Conservation (phyloP, 768 basidiomycete genomes). For the Mycena olivaceomarginata region DNA sequence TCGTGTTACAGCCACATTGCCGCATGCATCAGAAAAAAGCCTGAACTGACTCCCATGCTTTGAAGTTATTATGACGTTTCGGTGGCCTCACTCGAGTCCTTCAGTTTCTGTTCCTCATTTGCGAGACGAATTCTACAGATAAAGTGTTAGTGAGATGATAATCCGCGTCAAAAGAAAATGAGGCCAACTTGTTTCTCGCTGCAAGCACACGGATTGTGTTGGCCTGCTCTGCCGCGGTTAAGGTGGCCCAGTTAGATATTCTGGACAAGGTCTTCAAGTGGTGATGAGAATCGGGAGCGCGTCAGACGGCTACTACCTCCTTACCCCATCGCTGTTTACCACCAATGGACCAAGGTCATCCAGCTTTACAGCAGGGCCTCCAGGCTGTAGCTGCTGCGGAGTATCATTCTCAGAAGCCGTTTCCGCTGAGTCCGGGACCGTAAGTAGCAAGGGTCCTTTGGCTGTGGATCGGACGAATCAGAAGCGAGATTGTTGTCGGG, state of each 20-base stretch:
- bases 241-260: constrained; percentile 78
- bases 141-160: not conserved
- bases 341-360: constrained; percentile 81
- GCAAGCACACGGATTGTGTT: constrained; percentile 73
- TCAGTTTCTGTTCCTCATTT: constrained; percentile 54
- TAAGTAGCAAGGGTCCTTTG: constrained; percentile 20
- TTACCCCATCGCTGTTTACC: constrained; percentile 80
- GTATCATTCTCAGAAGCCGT: constrained; percentile 1
- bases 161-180: not conserved
- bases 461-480: constrained; percentile 6
- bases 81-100: constrained; percentile 33
- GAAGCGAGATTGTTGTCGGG: not conserved
- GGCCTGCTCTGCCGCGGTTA: constrained; percentile 75
- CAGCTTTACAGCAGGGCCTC: constrained; percentile 63
- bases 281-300: not conserved
- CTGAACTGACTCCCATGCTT: not conserved
- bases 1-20: not conserved
- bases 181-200: constrained; percentile 68
- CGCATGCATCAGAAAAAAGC: not conserved
- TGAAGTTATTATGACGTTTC: not conserved
- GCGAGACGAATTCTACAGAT: constrained; percentile 53
- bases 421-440: constrained; percentile 16
- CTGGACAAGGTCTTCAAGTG: constrained; percentile 77
- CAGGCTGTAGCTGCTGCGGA: constrained; percentile 36
- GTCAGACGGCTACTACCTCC: constrained; percentile 33